A percentile compares a stretch with the other conserved stretches of the same genome.
phyloP scores from a whole-genome alignment of 441 rosid genomes.

The Brassica hybrid region DNA sequence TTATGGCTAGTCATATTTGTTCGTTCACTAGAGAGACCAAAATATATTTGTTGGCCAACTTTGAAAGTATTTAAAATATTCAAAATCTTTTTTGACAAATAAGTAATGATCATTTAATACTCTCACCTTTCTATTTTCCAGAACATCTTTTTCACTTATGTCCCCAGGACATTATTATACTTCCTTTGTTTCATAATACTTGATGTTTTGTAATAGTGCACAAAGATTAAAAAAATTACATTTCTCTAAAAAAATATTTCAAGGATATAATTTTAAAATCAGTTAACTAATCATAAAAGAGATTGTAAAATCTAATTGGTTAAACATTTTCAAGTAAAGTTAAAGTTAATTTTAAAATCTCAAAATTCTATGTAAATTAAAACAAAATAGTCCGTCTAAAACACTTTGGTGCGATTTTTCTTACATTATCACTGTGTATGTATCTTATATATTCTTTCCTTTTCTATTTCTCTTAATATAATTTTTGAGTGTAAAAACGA shows the following conservation, averaged over 20 bases:
- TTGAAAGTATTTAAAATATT: constrained; percentile 29
- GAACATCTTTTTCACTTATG: constrained; percentile 39
- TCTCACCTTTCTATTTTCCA: constrained; percentile 41
- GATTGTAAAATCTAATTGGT: too few species aligned
- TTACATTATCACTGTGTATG: background rate
- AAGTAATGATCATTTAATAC: constrained; percentile 15
- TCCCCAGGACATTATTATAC: too few species aligned
- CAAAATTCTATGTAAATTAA: too few species aligned
- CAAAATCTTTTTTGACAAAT: constrained; percentile 10
- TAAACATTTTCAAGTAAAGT: too few species aligned
- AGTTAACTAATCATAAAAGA: too few species aligned
- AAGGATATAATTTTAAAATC: too few species aligned
- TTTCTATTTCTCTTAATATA: background rate
- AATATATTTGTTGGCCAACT: constrained; percentile 34
- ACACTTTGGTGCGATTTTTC: background rate
- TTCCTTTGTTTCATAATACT: too few species aligned
- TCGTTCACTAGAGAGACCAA: constrained; percentile 20
- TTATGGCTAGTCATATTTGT: constrained; percentile 38
- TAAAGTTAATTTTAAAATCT: too few species aligned
- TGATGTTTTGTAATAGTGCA: too few species aligned
- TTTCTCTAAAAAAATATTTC: too few species aligned
- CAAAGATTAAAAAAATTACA: too few species aligned
- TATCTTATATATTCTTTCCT: background rate
- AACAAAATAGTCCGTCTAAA: too few species aligned
- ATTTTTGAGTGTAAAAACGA: background rate